Evolutionary conservation across 352 stramenopile genomes (phyloP).

Genomic region (Phytophthora cryptogea): DNA sequence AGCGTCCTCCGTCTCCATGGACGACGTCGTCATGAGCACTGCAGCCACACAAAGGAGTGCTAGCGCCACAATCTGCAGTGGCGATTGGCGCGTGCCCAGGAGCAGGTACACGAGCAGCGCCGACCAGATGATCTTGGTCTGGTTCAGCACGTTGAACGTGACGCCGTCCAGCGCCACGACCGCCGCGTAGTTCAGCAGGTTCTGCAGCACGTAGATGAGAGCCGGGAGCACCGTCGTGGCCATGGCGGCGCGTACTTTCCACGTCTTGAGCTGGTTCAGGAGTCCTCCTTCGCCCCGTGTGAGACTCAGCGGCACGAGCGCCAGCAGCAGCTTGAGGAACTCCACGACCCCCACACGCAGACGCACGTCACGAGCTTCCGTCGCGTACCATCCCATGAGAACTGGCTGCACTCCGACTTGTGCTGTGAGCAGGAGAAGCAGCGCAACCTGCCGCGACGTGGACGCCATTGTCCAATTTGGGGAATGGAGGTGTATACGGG

Average conservation of each 20-base stretch:
- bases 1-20: constrained; percentile 8
- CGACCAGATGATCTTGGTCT: constrained; percentile 91
- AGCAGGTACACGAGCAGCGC: constrained; percentile 82
- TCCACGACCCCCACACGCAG: constrained; percentile 80
- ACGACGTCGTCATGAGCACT: constrained; percentile 74
- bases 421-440: constrained; percentile 68
- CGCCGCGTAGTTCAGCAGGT: constrained; percentile 81
- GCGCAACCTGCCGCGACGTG: constrained; percentile 47
- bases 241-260: constrained; percentile 56
- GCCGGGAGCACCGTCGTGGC: constrained; percentile 70
- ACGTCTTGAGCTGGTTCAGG: constrained; percentile 63
- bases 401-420: constrained; percentile 82
- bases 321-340: constrained; percentile 70
- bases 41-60: constrained; percentile 69
- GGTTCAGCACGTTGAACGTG: constrained; percentile 87
- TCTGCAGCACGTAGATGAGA: constrained; percentile 86
- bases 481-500: constrained; percentile 4
- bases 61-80: constrained; percentile 70
- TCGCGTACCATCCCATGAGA: constrained; percentile 78
- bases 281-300: constrained; percentile 42
- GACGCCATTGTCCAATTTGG: constrained; percentile 16
- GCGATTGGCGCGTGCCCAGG: constrained; percentile 70
- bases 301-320: constrained; percentile 59
- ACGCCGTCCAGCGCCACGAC: constrained; percentile 80
- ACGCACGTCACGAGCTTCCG: constrained; percentile 58